Conservation (phyloP, 2,329 filamentous ascomycete genomes). For the Sarocladiaceae sp. region DNA sequence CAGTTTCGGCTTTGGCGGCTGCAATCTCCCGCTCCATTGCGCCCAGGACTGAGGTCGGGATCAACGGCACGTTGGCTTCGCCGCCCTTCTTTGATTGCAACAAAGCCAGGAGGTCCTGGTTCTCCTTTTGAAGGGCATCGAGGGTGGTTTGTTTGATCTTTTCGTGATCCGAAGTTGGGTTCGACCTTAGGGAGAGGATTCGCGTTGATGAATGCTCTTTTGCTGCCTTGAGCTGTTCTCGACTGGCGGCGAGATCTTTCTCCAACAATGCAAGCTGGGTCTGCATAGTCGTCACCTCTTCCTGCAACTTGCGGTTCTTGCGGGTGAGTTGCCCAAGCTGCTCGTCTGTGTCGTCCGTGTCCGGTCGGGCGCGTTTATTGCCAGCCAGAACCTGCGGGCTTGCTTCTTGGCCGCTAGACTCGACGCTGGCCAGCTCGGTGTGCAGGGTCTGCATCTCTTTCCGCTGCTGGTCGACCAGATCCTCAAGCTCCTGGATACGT, state of each 20-base stretch:
- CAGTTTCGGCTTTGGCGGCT: constrained; percentile 61
- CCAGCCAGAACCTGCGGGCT: constrained; percentile 38
- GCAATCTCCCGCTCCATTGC: constrained; percentile 69
- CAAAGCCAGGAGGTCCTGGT: constrained; percentile 71
- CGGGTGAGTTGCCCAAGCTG: constrained; percentile 77
- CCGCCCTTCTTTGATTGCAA: constrained; percentile 43
- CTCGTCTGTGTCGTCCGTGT: constrained; percentile 58
- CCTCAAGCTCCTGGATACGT: constrained; percentile 75
- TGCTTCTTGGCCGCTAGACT: constrained; percentile 27
- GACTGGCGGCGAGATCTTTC: constrained; percentile 65
- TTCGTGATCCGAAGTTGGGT: constrained; percentile 82
- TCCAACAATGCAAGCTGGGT: constrained; percentile 65
- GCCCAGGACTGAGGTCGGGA: constrained; percentile 72
- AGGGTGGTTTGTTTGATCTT: constrained; percentile 79
- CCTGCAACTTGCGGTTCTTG: constrained; percentile 80
- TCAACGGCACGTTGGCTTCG: constrained; percentile 47
- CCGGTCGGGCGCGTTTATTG: constrained; percentile 58
- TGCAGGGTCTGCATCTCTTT: constrained; percentile 70
- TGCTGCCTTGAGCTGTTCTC: constrained; percentile 64
- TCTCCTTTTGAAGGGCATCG: constrained; percentile 71
- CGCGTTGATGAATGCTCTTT: constrained; percentile 68
- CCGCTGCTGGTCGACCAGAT: constrained; percentile 82
- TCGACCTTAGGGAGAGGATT: constrained; percentile 79
- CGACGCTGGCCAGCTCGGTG: constrained; percentile 62
- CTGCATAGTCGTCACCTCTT: constrained; percentile 64